Evolutionary conservation across 1,284 basidiomycete species (phyloP), one percentile per base, ranked within the genome.

Genomic region (Xerocomus amazonicus): DNA sequence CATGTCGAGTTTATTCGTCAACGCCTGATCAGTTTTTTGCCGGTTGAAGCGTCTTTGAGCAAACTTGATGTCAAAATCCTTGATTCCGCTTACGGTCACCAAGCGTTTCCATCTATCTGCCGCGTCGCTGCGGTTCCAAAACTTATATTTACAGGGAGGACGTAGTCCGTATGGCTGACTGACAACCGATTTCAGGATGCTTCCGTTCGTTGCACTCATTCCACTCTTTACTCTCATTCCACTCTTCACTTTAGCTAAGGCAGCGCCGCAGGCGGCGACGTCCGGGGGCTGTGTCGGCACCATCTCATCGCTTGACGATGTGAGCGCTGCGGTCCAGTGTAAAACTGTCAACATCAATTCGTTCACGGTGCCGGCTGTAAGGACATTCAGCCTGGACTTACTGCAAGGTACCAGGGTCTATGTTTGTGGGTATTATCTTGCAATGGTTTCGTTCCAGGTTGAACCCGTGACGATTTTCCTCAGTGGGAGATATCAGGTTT

Each of bases 401-500:
- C 44, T 70, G 45, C 55, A 59, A 14, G 72, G 72, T 3, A 71
- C 75, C 0, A 75, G 68, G 3, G 78, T 79, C 43, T 77, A 69
- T 4, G 40, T 65, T 23, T 38, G 63, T 68, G 40, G 54, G 65
- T 52, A n/a, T 6, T 40, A 12, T 1, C n/a, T 14, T n/a, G 7
- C 9, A 14, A 36, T 35, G 13, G 5, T 17, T 43, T 40, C 33
- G 1, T 10, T 6, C 27, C 16, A 7, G 19, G 10, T 8, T 27
- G 10, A 29, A 10, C 32, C 12, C 3, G n/a, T 45, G 40, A 47
- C 26, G 38, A 35, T 28, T 14, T 26, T 17, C 16, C 19, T 7
- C 34, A 79, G 77, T 70, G 48, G 78, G 77, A 10, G 69, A 76
- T 10, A 66, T 80, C 33, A 54, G 56, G 17, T 79, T 80, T 55